Evolutionary conservation across 75 land plant genomes (phyloP), one percentile per base, ranked within the genome.

Genomic region (Ceratopteris richardii): DNA sequence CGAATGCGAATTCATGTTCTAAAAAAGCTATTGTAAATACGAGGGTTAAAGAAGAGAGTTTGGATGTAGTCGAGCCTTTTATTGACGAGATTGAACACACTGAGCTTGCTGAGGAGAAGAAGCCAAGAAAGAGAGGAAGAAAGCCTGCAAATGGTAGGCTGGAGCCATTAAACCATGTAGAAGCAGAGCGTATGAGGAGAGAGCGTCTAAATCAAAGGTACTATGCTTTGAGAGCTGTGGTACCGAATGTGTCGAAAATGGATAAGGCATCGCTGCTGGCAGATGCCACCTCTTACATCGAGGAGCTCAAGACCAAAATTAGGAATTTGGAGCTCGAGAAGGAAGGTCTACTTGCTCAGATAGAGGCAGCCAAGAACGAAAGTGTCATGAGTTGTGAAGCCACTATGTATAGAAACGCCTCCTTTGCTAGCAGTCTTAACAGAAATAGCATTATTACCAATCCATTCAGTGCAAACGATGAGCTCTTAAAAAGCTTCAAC

Each of bases 121-220:
- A 53, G 58, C 96, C 96, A 0, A 52, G 83, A 44, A 83, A 80
- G 61, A 67, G 84, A 23, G 83, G 86, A 11, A 39, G 77, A 54
- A 80, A 80, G 51, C 73, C 85, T 16, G 71, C 68, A 0, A 59
- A 64, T 37, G 74, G 64, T 13, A 50, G 68, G 25, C 64, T 58
- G 36, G 61, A 54, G 47, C 74, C 78, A 0, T 44, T 74, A 21
- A 77, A 77, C 65, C 87, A 83, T 41, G 82, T 82, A 12, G 80
- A 82, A 54, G 82, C 86, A 21, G 82, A 82, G 72, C 56, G 82
- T 54, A 78, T 71, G 72, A 33, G 86, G 58, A 48, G 82, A 28
- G 86, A 82, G 79, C 78, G 79, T 67, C 69, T 79, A 18, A 82
- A 82, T 73, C 69, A 72, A 48, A 68, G 76, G 17, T 82, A 79